A percentile compares a stretch with the other conserved stretches of the same genome.
These are phyloP conservation scores for Candida germanica DNA, from an alignment of 805 yeast species.

Conservation along the genomic window DNA sequence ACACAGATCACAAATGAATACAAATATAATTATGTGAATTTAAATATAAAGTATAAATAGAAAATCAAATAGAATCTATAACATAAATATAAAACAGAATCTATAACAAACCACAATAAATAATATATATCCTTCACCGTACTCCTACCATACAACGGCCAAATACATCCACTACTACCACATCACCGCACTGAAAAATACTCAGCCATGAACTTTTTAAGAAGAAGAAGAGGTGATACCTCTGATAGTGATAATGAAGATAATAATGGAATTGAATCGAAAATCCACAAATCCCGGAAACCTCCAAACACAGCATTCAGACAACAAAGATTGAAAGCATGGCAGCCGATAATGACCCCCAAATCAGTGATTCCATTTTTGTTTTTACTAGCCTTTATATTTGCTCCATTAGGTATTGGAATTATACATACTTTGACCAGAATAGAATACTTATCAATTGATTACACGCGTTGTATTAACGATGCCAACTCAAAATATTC, in stretches of 20 bases:
- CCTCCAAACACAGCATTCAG: conserved; percentile 72
- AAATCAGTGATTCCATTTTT: conserved; percentile 85
- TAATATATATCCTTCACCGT: no score
- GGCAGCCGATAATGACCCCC: conserved; percentile 90
- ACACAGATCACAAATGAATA: no score
- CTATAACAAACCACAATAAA: no score
- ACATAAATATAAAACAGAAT: no score
- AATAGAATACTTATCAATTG: conserved; percentile 71
- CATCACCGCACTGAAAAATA: neutral
- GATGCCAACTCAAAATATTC: conserved; percentile 45
- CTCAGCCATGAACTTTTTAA: conserved; percentile 31
- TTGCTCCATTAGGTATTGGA: conserved; percentile 90
- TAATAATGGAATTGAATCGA: conserved; percentile 17
- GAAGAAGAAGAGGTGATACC: conserved; percentile 25
- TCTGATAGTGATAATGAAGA: conserved; percentile 20
- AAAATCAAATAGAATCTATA: no score
- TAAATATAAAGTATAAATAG: no score
- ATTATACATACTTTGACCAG: conserved; percentile 72
- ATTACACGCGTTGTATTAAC: conserved; percentile 68
- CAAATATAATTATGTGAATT: no score
- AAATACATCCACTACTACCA: no score
- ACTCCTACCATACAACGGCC: no score
- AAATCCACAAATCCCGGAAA: conserved; percentile 33
- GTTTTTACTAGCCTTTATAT: conserved; percentile 67
- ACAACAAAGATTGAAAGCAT: conserved; percentile 67